A percentile compares a stretch with the other conserved stretches of the same genome.
phyloP scores from a whole-genome alignment of 331 rosid species.

The Pyracantha coccinea region DNA sequence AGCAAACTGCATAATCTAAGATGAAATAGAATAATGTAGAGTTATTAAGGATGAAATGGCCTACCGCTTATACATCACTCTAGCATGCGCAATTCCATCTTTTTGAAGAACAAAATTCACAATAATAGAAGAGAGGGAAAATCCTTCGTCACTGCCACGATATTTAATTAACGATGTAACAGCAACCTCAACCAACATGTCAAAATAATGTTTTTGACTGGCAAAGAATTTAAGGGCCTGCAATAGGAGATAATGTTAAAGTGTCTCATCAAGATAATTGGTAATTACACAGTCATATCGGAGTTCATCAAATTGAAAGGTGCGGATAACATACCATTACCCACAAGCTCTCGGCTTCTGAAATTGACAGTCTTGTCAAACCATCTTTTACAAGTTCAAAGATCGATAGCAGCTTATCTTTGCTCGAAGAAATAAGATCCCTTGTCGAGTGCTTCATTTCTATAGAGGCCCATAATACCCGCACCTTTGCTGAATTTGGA shows the following conservation, averaged over 20 bases:
- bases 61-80: conserved; percentile 71
- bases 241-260: conserved; percentile 5
- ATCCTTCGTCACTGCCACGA: conserved; percentile 77
- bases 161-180: conserved; percentile 38
- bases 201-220: conserved; percentile 45
- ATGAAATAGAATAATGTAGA: not conserved
- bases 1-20: not conserved
- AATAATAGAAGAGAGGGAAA: conserved; percentile 67
- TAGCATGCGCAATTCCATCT: conserved; percentile 64
- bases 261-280: not conserved
- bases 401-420: conserved; percentile 53
- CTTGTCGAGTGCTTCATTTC: conserved; percentile 42
- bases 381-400: conserved; percentile 45
- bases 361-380: conserved; percentile 34
- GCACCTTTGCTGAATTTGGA: conserved; percentile 47
- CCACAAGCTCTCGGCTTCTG: conserved; percentile 78
- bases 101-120: conserved; percentile 62
- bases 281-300: not conserved
- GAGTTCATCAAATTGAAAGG: not conserved
- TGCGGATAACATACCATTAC: conserved; percentile 41
- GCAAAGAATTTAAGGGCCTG: conserved; percentile 75
- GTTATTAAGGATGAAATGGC: conserved; percentile 4
- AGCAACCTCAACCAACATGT: conserved; percentile 68
- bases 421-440: conserved; percentile 35
- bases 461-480: conserved; percentile 46